Evolutionary conservation across 345 rosid species (phyloP).

Genomic region (Acer negundo): DNA sequence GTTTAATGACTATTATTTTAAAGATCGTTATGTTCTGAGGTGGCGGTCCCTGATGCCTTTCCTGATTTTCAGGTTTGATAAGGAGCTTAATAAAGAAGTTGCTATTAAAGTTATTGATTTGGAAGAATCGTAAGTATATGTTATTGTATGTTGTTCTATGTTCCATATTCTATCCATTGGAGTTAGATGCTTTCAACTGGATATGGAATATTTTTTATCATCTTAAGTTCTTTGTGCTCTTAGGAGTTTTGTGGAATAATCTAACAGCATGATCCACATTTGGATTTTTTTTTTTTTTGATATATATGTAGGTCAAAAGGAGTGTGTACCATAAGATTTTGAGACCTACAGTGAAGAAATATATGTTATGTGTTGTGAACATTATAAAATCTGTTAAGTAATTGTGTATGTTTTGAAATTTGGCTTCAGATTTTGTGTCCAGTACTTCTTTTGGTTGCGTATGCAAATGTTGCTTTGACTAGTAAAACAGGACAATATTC

Average conservation of each 20-base stretch:
- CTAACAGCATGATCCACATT: not conserved
- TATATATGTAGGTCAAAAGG: not conserved
- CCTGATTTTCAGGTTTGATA: slow-evolving; percentile 78
- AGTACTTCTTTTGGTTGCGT: not conserved
- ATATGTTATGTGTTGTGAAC: not conserved
- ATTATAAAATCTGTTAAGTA: not conserved
- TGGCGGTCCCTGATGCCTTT: slow-evolving; percentile 26
- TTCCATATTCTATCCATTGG: not conserved
- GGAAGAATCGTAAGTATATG: slow-evolving; percentile 92
- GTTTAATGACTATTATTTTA: not conserved
- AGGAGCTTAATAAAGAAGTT: slow-evolving; percentile 91
- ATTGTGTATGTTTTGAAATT: not conserved
- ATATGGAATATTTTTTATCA: not conserved
- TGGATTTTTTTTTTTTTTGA: not conserved
- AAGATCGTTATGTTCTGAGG: slow-evolving; percentile 7
- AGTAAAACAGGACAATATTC: not conserved
- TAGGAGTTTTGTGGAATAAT: not conserved
- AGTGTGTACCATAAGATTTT: not conserved
- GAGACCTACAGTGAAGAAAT: not conserved
- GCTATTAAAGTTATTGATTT: slow-evolving; percentile 99
- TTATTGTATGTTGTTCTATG: slow-evolving; percentile 2
- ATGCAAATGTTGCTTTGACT: not conserved
- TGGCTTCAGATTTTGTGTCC: not conserved
- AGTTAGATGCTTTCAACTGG: not conserved
- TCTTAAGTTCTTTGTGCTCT: not conserved